Base-by-base conservation (phyloP, 352 stramenopile genomes). In the Globisporangium recalcitrans region DNA sequence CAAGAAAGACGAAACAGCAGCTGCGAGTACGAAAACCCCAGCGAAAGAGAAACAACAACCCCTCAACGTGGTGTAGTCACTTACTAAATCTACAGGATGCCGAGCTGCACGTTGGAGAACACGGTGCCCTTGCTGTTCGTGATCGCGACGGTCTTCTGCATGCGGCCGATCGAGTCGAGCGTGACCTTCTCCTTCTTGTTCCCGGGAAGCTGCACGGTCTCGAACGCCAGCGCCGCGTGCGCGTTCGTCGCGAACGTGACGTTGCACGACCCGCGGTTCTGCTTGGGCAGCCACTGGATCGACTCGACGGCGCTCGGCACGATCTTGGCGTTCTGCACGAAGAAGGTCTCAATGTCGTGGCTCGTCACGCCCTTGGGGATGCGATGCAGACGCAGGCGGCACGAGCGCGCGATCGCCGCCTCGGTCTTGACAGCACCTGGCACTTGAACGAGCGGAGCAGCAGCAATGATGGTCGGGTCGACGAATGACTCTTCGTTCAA, bases 331-430 rank as follows among this genome's bases (percentile, higher is more conserved):
- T 69, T 78, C 36, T 84, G 60, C 51, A 81, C 55, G 53, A 93
- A 87, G 60, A 87, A 93, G 2, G 80, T 70, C 54, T 95, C 73
- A 9, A 95, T 81, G 52, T 95, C 82, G 22, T 63, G 47, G 31
- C 72, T 85, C 47, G 70, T 75, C 16, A 93, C 49, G 22, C 84
- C 85, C 29, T 84, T 84, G 1, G 81, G 72, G 56, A 95, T 85
- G 65, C 77, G 81, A 72, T 93, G 84, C 32, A 95, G 68, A 1
- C 77, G 84, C 55, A 91, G 71, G 16, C 78, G 80, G 44, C 79
- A 88, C 2, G 82, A 91, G 11, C 77, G 77, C 34, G 81, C 80
- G 22, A 81, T 78, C 60, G 67, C 64, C 9, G 60, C 73, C 52
- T 80, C 66, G 8, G 63, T 71, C 49, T 72, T 63, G 29, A n/a